These are phyloP conservation scores for Euryodendron excelsum DNA, from an alignment of 148 eudicot species.

Conservation along the genomic window DNA sequence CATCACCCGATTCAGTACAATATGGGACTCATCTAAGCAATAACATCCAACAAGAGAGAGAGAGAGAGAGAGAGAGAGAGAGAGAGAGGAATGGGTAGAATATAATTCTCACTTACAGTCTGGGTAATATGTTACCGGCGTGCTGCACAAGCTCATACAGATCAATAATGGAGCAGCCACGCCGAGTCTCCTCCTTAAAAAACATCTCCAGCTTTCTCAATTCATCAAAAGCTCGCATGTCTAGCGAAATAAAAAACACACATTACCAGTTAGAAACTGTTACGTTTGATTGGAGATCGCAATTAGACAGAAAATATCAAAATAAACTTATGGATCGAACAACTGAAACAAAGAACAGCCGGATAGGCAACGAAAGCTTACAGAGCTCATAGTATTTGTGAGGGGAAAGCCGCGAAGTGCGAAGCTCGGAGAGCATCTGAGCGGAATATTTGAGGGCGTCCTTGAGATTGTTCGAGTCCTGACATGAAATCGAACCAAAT, in stretches of 20 bases:
- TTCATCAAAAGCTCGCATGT: slow-evolving; percentile 99
- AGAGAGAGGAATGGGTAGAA: not conserved
- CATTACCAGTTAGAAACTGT: not conserved
- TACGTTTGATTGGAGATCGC: not conserved
- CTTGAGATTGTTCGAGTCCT: slow-evolving; percentile 91
- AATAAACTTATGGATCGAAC: not conserved
- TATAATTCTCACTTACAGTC: slow-evolving; percentile 62
- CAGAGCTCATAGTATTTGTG: slow-evolving; percentile 95
- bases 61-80: not conserved
- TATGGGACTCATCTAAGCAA: not conserved
- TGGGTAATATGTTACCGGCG: slow-evolving; percentile 94
- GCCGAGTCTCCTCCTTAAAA: slow-evolving; percentile 80
- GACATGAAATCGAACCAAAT: slow-evolving; percentile 25
- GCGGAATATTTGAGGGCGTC: slow-evolving; percentile 96
- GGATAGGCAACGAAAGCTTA: slow-evolving; percentile 22
- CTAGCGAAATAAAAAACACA: slow-evolving; percentile 35
- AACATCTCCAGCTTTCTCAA: slow-evolving; percentile 88
- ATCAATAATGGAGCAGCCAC: slow-evolving; percentile 89
- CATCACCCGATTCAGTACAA: not conserved
- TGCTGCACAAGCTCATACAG: slow-evolving; percentile 97
- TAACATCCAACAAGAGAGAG: too few relatives aligned
- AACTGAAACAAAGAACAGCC: not conserved
- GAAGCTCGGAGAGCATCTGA: slow-evolving; percentile 98
- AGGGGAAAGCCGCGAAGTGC: slow-evolving; percentile 93
- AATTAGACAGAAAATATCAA: not conserved